These are phyloP conservation scores for Byssothecium circinans DNA, from an alignment of 2,329 filamentous ascomycete species.

Conservation along the genomic window DNA sequence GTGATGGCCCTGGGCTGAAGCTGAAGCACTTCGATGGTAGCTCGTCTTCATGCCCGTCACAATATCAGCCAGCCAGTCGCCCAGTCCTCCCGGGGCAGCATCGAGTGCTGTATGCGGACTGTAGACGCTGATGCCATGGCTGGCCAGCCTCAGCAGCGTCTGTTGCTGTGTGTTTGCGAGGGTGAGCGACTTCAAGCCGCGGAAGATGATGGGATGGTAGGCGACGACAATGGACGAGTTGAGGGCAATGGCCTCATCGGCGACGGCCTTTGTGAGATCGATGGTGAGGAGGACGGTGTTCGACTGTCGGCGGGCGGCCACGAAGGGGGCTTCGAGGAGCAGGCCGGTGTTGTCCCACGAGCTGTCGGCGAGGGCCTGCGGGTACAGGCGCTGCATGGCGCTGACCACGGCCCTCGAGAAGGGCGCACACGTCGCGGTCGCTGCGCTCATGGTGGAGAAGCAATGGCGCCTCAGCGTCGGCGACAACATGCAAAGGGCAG, in stretches of 20 bases:
- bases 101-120: slow-evolving; percentile 95
- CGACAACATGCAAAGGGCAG: slow-evolving; percentile 33
- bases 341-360: slow-evolving; percentile 96
- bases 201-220: slow-evolving; percentile 98
- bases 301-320: slow-evolving; percentile 57
- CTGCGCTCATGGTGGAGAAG: slow-evolving; percentile 45
- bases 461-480: slow-evolving; percentile 39
- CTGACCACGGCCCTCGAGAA: slow-evolving; percentile 71
- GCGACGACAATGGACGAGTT: slow-evolving; percentile 79
- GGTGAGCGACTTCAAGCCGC: slow-evolving; percentile 85
- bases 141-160: slow-evolving; percentile 77
- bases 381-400: slow-evolving; percentile 85
- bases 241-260: slow-evolving; percentile 81
- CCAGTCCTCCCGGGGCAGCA: slow-evolving; percentile 79
- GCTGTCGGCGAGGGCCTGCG: slow-evolving; percentile 82
- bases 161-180: slow-evolving; percentile 83
- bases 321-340: slow-evolving; percentile 69
- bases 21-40: slow-evolving; percentile 3
- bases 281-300: slow-evolving; percentile 80
- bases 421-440: slow-evolving; percentile 53
- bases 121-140: slow-evolving; percentile 91
- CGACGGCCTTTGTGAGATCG: slow-evolving; percentile 86
- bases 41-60: slow-evolving; percentile 61
- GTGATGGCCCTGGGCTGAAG: slow-evolving; percentile 22
- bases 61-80: slow-evolving; percentile 91